Conservation (phyloP, 495 filamentous ascomycete species). For the Lasiosphaeria hispida region DNA sequence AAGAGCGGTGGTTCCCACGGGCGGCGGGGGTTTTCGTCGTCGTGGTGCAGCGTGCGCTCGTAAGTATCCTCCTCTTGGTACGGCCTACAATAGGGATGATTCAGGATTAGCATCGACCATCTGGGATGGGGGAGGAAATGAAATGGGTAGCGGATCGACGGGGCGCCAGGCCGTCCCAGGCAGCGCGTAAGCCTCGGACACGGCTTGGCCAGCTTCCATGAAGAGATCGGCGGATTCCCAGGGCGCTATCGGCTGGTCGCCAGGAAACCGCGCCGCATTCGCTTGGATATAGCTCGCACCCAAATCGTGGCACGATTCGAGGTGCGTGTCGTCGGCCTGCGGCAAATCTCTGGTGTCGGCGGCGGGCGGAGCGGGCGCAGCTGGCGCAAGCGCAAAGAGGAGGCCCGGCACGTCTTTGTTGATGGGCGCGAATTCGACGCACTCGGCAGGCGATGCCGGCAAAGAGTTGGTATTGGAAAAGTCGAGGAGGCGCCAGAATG, state of each 20-base stretch:
- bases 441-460: constrained; percentile 11
- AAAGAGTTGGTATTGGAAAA: too few relatives aligned
- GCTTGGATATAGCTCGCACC: constrained; percentile 8
- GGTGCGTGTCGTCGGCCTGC: constrained; percentile 7
- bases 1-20: constrained; percentile 5
- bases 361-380: constrained; percentile 6
- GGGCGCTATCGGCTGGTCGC: constrained; percentile 7
- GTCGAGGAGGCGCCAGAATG: too few relatives aligned
- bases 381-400: constrained; percentile 6
- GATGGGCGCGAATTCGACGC: constrained; percentile 1
- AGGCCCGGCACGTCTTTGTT: constrained; percentile 10
- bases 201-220: constrained; percentile 6
- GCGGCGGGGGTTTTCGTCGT: constrained; percentile 6
- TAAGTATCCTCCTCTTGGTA: constrained; percentile 6
- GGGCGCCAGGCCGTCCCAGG: constrained; percentile 3
- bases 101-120: constrained; percentile 1
- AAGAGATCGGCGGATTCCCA: constrained; percentile 10
- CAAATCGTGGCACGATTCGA: constrained; percentile 3
- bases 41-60: not conserved
- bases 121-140: constrained; percentile 1
- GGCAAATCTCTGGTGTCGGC: constrained; percentile 5
- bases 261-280: constrained; percentile 4
- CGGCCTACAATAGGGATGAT: not conserved
- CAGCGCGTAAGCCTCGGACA: constrained; percentile 2
- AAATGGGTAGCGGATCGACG: not conserved